These are phyloP conservation scores for Didymella glomerata DNA, from an alignment of 2,329 filamentous ascomycete genomes.

Conservation along the genomic window DNA sequence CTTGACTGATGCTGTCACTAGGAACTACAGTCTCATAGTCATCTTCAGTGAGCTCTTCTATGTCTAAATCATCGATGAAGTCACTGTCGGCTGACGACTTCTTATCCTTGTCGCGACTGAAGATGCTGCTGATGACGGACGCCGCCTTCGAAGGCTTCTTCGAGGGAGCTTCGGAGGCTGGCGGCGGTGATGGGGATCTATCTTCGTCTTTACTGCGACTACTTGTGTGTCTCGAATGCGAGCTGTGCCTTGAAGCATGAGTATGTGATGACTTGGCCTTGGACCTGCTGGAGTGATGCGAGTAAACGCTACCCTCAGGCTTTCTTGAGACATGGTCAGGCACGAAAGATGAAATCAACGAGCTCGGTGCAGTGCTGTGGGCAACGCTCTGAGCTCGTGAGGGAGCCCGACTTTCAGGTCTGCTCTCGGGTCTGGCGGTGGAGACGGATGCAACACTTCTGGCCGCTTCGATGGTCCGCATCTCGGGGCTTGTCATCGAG, in stretches of 20 bases:
- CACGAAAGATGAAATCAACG: conserved; percentile 50
- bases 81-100: conserved; percentile 43
- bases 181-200: conserved; percentile 35
- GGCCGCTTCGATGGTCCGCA: conserved; percentile 35
- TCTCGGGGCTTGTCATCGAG: conserved; percentile 44
- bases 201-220: conserved; percentile 35
- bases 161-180: conserved; percentile 33
- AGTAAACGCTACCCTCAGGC: conserved; percentile 45
- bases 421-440: conserved; percentile 27
- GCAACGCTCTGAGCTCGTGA: conserved; percentile 34
- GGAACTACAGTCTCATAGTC: conserved; percentile 58
- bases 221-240: conserved; percentile 36
- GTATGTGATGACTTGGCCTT: conserved; percentile 45
- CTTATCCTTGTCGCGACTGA: conserved; percentile 44
- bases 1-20: conserved; percentile 58
- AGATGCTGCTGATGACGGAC: conserved; percentile 49
- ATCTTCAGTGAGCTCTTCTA: conserved; percentile 45
- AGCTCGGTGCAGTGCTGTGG: conserved; percentile 42
- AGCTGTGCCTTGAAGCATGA: conserved; percentile 39
- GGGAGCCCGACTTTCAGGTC: conserved; percentile 23
- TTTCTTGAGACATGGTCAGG: conserved; percentile 41
- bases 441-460: conserved; percentile 30
- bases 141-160: conserved; percentile 39
- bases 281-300: conserved; percentile 46
- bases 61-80: conserved; percentile 50